phyloP scores from a whole-genome alignment of 164 flowering plant species.

The Magnolia changhungtana region DNA sequence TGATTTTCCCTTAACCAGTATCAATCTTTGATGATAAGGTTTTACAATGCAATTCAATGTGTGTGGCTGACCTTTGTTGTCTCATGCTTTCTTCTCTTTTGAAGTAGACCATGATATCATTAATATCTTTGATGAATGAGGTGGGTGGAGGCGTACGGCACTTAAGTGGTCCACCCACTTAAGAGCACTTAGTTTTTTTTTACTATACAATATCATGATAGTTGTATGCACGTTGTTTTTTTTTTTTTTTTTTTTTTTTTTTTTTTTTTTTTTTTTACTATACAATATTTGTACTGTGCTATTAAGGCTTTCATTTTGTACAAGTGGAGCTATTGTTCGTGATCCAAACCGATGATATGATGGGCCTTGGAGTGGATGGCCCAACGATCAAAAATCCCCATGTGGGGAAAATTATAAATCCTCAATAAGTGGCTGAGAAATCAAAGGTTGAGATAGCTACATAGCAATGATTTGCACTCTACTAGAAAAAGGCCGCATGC shows the following conservation, averaged over 20 bases:
- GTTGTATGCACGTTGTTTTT: not conserved
- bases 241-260: no score
- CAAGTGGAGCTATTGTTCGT: not conserved
- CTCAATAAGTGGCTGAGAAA: no score
- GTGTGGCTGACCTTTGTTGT: not conserved
- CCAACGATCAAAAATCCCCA: no score
- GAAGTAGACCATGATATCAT: not conserved
- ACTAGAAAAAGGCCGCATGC: no score
- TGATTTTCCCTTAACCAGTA: no score
- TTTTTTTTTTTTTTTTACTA: no score
- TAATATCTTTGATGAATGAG: not conserved
- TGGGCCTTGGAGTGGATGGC: no score
- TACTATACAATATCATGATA: not conserved
- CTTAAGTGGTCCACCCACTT: not conserved
- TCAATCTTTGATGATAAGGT: not conserved
- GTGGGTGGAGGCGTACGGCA: not conserved
- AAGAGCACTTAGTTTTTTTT: not conserved
- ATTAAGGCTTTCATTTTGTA: not conserved
- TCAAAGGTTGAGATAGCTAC: no score
- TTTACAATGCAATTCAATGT: not conserved
- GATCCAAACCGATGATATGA: not conserved
- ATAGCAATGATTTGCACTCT: no score
- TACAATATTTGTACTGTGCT: no score
- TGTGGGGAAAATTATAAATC: no score
- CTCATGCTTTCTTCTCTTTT: not conserved